Evolutionary conservation across 208 protist species (phyloP).

Genomic region (Trypanosoma mega): DNA sequence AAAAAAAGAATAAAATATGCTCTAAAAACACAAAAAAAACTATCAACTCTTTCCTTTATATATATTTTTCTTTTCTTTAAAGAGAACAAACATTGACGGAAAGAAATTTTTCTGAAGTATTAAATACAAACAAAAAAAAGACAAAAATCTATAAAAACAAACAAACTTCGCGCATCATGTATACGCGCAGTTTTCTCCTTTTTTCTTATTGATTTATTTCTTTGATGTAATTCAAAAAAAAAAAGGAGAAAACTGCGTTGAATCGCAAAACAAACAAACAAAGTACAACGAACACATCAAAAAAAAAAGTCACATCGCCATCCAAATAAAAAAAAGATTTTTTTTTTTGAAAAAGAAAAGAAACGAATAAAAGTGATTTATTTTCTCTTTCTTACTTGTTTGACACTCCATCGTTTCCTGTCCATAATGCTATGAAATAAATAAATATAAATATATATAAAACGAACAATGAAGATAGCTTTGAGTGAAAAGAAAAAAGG

Average conservation of each 20-base stretch:
- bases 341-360: conserved; percentile 11
- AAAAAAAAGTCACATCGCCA: background rate
- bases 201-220: background rate
- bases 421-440: too few relatives aligned
- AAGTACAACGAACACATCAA: conserved; percentile 6
- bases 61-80: conserved; percentile 1
- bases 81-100: background rate
- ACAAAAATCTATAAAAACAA: background rate
- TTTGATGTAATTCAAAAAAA: conserved; percentile 1
- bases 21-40: too few relatives aligned
- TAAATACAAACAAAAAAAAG: background rate
- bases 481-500: conserved; percentile 8
- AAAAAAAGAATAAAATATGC: too few relatives aligned
- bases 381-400: too few relatives aligned
- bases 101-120: background rate
- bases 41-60: too few relatives aligned
- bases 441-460: too few relatives aligned
- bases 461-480: too few relatives aligned
- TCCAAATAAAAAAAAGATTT: conserved; percentile 14
- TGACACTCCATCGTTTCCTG: too few relatives aligned
- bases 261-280: background rate
- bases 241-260: background rate
- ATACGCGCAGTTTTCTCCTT: too few relatives aligned
- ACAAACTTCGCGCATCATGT: background rate
- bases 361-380: conserved; percentile 13